A percentile compares a stretch with the other conserved stretches of the same genome.
These are phyloP conservation scores for Yamagishiella unicocca DNA, from an alignment of 139 green algal species.

Conservation along the genomic window DNA sequence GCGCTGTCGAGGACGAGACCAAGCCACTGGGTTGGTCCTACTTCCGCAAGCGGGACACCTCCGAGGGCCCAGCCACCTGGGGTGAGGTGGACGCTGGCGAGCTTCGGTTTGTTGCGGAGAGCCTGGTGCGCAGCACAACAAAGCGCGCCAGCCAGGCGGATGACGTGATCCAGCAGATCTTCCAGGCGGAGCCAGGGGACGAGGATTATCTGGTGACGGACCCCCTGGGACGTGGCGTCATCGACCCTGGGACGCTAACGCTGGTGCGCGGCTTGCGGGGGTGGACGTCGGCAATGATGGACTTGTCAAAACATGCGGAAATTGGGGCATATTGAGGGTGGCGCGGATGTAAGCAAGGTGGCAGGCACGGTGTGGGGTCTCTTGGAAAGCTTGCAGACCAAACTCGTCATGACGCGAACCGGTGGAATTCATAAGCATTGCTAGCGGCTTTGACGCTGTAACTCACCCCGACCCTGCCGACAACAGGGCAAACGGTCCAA, in stretches of 20 bases:
- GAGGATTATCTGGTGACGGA: constrained; percentile 21
- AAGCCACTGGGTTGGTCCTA: constrained; percentile 45
- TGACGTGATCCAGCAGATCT: constrained; percentile 45
- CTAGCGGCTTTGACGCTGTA: no score
- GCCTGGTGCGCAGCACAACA: constrained; percentile 33
- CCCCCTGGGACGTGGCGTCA: constrained; percentile 48
- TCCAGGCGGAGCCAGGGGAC: not conserved
- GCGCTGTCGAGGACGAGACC: constrained; percentile 11
- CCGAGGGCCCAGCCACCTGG: constrained; percentile 26
- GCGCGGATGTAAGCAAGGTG: no score
- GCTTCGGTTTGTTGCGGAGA: constrained; percentile 43
- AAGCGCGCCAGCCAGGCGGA: constrained; percentile 25
- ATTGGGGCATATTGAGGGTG: no score
- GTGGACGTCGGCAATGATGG: no score
- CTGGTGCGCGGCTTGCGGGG: not conserved
- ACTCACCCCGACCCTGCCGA: no score
- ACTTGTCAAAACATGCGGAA: no score
- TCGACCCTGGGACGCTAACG: constrained; percentile 37
- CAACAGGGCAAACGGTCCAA: constrained; percentile 33
- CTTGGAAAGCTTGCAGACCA: no score
- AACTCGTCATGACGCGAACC: no score
- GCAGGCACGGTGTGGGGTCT: no score
- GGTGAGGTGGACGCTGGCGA: constrained; percentile 40
- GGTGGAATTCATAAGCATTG: no score
- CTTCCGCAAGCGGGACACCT: constrained; percentile 23